phyloP scores from a whole-genome alignment of 1,284 basidiomycete genomes.

The Ustilago tritici region DNA sequence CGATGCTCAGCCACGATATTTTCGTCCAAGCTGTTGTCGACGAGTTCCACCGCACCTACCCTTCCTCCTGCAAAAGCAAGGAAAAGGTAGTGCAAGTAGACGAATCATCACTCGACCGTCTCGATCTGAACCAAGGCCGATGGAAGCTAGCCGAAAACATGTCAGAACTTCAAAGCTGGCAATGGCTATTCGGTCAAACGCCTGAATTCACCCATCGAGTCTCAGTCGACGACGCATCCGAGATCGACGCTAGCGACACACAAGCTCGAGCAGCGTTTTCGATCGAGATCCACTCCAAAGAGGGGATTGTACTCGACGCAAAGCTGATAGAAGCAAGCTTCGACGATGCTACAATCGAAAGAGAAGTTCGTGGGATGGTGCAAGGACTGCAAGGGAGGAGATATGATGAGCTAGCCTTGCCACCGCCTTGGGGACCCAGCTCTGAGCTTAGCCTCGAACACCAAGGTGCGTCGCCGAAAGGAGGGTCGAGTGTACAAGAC shows the following conservation, averaged over 20 bases:
- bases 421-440: conserved; percentile 43
- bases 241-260: conserved; percentile 10
- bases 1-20: conserved; percentile 75
- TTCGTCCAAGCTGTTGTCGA: conserved; percentile 81
- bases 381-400: conserved; percentile 29
- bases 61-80: neutral
- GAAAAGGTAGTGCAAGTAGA: conserved; percentile 28
- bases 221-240: conserved; percentile 15
- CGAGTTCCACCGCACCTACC: conserved; percentile 80
- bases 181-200: conserved; percentile 93
- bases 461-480: neutral
- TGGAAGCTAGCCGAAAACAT: conserved; percentile 43
- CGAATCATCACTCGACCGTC: conserved; percentile 16
- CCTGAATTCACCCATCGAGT: conserved; percentile 81
- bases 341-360: conserved; percentile 19
- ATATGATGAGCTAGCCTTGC: conserved; percentile 51
- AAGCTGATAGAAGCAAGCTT: conserved; percentile 30
- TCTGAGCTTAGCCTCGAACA: neutral
- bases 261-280: conserved; percentile 31
- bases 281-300: conserved; percentile 44
- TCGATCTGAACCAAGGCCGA: conserved; percentile 19
- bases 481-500: neutral
- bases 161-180: conserved; percentile 78
- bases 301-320: conserved; percentile 49
- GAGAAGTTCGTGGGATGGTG: conserved; percentile 16